Evolutionary conservation across 345 rosid species (phyloP).

Genomic region (Brassica juncea): DNA sequence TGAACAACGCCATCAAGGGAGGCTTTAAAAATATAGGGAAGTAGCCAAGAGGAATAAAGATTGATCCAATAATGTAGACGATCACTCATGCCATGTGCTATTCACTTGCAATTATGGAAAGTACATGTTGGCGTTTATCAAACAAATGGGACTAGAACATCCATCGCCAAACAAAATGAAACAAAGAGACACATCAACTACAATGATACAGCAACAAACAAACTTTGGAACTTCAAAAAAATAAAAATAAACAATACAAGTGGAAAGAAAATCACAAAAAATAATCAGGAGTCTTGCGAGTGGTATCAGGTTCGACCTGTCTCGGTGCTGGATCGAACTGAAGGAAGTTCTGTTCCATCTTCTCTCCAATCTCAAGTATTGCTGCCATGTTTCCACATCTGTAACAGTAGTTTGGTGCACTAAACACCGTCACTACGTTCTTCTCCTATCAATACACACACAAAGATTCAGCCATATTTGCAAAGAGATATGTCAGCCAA

Average conservation of each 20-base stretch:
- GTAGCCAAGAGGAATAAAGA: too few species aligned
- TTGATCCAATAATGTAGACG: too few species aligned
- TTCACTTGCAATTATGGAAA: not conserved
- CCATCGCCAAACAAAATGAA: conserved; percentile 3
- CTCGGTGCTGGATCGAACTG: conserved; percentile 48
- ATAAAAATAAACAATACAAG: not conserved
- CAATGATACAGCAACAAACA: conserved; percentile 40
- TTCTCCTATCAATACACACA: conserved; percentile 34
- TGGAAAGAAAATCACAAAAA: conserved; percentile 39
- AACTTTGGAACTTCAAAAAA: not conserved
- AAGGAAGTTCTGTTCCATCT: conserved; percentile 44
- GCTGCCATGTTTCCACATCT: conserved; percentile 49
- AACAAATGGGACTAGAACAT: not conserved
- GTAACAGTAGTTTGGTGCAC: conserved; percentile 48
- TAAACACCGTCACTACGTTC: conserved; percentile 45
- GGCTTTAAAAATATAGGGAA: too few species aligned
- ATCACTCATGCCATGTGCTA: not conserved
- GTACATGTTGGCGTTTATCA: not conserved
- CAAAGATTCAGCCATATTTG: conserved; percentile 11
- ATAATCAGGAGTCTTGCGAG: conserved; percentile 47
- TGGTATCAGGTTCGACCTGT: conserved; percentile 44
- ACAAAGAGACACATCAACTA: conserved; percentile 34
- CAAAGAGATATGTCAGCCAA: not conserved
- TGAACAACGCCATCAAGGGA: too few species aligned
- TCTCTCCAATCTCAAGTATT: conserved; percentile 43